These are phyloP conservation scores for Papiliotrema fonsecae DNA, from an alignment of 1,284 basidiomycete genomes.

Conservation along the genomic window DNA sequence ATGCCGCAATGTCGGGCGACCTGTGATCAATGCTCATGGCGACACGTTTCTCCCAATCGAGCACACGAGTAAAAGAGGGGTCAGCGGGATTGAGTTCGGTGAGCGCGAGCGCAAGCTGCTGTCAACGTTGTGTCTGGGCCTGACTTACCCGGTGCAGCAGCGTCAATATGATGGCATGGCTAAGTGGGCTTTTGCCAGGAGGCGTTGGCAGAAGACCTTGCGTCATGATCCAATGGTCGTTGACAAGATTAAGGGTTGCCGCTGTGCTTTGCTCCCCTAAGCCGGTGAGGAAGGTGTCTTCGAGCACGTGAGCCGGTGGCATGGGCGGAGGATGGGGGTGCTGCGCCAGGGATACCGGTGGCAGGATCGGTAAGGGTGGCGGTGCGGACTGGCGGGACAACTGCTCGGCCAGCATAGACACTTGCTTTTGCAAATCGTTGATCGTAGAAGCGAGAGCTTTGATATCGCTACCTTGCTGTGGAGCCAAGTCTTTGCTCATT, in stretches of 20 bases:
- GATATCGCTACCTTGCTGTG: slow-evolving; percentile 10
- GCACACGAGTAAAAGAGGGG: slow-evolving; percentile 16
- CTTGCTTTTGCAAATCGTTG: slow-evolving; percentile 25
- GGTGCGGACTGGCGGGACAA: not conserved
- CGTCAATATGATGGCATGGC: slow-evolving; percentile 36
- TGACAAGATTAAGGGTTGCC: slow-evolving; percentile 23
- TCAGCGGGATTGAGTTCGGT: slow-evolving; percentile 23
- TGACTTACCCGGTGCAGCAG: slow-evolving; percentile 34
- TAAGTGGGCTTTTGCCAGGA: slow-evolving; percentile 19
- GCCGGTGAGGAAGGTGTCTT: slow-evolving; percentile 30
- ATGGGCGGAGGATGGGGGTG: not conserved
- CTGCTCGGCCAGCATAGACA: slow-evolving; percentile 22
- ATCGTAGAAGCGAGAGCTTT: slow-evolving; percentile 18
- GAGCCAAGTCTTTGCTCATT: slow-evolving; percentile 24
- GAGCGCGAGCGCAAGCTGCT: slow-evolving; percentile 22
- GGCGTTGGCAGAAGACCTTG: slow-evolving; percentile 19
- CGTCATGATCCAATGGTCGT: slow-evolving; percentile 15
- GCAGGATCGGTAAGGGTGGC: slow-evolving; percentile 2
- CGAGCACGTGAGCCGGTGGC: slow-evolving; percentile 11
- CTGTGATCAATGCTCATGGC: slow-evolving; percentile 23
- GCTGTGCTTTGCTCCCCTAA: slow-evolving; percentile 14
- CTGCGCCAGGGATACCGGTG: not conserved
- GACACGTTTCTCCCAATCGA: slow-evolving; percentile 23
- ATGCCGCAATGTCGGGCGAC: slow-evolving; percentile 10
- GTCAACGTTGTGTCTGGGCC: not conserved